These are phyloP conservation scores for Diplocarpon mali DNA, from an alignment of 2,329 filamentous ascomycete species.

Conservation along the genomic window DNA sequence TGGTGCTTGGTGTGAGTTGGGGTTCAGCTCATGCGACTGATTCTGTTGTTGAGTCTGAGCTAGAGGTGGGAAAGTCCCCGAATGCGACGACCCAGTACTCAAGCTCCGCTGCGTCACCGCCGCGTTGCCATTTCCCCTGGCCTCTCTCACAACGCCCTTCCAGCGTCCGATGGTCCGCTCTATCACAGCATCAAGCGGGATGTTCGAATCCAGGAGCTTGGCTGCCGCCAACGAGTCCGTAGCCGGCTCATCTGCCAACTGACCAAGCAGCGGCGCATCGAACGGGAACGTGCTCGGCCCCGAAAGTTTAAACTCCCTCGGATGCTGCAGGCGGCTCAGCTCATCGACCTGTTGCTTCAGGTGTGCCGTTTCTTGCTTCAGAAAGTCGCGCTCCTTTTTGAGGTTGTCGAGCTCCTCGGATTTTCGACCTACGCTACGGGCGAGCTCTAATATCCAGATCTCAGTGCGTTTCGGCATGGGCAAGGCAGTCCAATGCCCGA, in stretches of 20 bases:
- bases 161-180: constrained; percentile 47
- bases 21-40: neutral
- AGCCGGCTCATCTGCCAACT: constrained; percentile 36
- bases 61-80: constrained; percentile 4
- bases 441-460: constrained; percentile 51
- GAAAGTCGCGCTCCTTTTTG: constrained; percentile 35
- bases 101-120: constrained; percentile 41
- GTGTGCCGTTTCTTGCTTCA: constrained; percentile 42
- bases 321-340: constrained; percentile 46
- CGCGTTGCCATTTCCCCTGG: constrained; percentile 28
- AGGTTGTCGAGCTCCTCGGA: constrained; percentile 39
- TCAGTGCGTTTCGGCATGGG: constrained; percentile 43
- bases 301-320: constrained; percentile 44
- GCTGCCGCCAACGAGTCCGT: constrained; percentile 34
- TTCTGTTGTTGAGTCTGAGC: constrained; percentile 1
- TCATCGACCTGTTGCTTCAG: constrained; percentile 49
- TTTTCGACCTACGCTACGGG: constrained; percentile 47
- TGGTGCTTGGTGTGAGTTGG: no score
- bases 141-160: constrained; percentile 48
- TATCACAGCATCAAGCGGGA: constrained; percentile 41
- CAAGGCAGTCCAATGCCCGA: constrained; percentile 62
- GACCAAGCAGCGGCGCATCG: constrained; percentile 36
- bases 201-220: constrained; percentile 38
- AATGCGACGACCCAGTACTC: constrained; percentile 15
- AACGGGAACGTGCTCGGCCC: constrained; percentile 42